phyloP scores from a whole-genome alignment of 306 rosid species.

The Calophaca sinica region DNA sequence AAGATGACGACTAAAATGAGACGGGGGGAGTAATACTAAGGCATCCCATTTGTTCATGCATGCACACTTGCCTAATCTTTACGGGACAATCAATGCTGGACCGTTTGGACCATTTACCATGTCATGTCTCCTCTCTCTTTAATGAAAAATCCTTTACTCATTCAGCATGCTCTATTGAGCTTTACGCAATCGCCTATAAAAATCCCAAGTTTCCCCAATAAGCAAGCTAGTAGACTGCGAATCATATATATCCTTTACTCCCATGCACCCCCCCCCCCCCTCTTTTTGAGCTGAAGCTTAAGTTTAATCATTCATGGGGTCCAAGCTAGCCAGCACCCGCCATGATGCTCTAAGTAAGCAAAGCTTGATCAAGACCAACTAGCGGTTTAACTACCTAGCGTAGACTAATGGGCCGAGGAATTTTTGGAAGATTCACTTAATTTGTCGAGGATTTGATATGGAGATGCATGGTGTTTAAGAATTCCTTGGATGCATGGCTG shows the following conservation, averaged over 20 bases:
- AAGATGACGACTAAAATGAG: no score
- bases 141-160: slow-evolving; percentile 9
- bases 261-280: slow-evolving; percentile 30
- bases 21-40: no score
- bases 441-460: no score
- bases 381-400: slow-evolving; percentile 26
- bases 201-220: slow-evolving; percentile 53
- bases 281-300: neutral
- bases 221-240: slow-evolving; percentile 56
- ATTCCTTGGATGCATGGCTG: no score
- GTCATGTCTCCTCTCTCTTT: slow-evolving; percentile 46
- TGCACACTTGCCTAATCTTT: slow-evolving; percentile 52
- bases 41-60: slow-evolving; percentile 33
- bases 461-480: no score
- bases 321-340: neutral
- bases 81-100: slow-evolving; percentile 41
- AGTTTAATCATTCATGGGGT: neutral
- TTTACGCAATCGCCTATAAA: slow-evolving; percentile 61
- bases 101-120: slow-evolving; percentile 44
- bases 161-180: slow-evolving; percentile 44
- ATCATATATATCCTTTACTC: slow-evolving; percentile 46
- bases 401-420: slow-evolving; percentile 10
- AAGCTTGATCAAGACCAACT: slow-evolving; percentile 34
- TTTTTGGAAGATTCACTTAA: neutral
- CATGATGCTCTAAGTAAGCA: neutral